Conservation (phyloP, 1,284 basidiomycete species). For the Volvariella volvacea region DNA sequence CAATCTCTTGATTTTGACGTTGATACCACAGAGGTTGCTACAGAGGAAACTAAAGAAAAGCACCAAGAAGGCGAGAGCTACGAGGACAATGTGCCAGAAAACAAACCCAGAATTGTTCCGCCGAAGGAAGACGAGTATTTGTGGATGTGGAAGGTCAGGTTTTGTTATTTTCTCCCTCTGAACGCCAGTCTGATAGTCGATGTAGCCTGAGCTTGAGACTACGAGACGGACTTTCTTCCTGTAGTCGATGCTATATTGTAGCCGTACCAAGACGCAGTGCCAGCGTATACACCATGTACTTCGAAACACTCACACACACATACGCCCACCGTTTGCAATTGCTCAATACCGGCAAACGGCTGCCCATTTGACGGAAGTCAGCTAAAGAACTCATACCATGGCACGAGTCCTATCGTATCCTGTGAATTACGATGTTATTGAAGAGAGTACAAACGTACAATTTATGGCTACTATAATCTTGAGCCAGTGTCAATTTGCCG, state of each 20-base stretch:
- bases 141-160: constrained; percentile 75
- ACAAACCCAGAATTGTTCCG: constrained; percentile 27
- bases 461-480: too few species aligned
- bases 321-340: too few species aligned
- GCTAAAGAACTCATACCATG: too few species aligned
- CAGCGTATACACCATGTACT: too few species aligned
- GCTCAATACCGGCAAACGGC: too few species aligned
- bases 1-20: constrained; percentile 59
- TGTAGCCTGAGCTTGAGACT: constrained; percentile 71
- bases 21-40: constrained; percentile 17
- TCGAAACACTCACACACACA: too few species aligned
- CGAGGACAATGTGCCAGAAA: constrained; percentile 6
- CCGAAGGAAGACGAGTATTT: constrained; percentile 66
- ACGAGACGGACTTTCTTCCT: constrained; percentile 77
- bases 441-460: too few species aligned
- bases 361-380: too few species aligned
- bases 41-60: constrained; percentile 10
- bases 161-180: constrained; percentile 7
- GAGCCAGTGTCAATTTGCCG: too few species aligned
- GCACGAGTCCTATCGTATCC: too few species aligned
- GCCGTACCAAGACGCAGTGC: too few species aligned
- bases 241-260: constrained; percentile 20
- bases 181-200: constrained; percentile 6
- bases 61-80: constrained; percentile 11
- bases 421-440: too few species aligned